A percentile compares a stretch with the other conserved stretches of the same genome.
phyloP scores from a whole-genome alignment of 176 grass and related monocot genomes.

The Dactylis glomerata region DNA sequence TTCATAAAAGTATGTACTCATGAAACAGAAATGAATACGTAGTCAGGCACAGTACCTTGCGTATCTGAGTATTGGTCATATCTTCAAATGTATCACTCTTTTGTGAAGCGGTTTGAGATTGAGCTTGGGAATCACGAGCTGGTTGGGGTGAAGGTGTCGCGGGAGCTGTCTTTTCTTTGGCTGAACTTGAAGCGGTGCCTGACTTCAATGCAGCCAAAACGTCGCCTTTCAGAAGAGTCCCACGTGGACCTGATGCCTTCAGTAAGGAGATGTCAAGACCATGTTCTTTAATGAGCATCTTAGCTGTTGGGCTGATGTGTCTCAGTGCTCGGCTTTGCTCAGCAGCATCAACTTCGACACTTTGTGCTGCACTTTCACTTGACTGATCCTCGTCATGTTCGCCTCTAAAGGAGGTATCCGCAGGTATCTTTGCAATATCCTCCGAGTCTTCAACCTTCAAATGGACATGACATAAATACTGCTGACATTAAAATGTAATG shows the following conservation, averaged over 20 bases:
- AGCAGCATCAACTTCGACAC: conserved; percentile 32
- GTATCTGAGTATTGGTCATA: conserved; percentile 83
- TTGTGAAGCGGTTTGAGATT: conserved; percentile 28
- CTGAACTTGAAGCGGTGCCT: conserved; percentile 36
- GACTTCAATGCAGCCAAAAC: conserved; percentile 76
- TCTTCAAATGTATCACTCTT: conserved; percentile 64
- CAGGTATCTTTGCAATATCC: conserved; percentile 73
- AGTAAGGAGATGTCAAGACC: conserved; percentile 60
- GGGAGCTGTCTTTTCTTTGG: conserved; percentile 49
- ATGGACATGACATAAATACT: conserved; percentile 13
- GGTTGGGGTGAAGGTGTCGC: conserved; percentile 30
- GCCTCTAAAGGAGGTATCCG: conserved; percentile 51
- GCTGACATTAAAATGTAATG: neutral
- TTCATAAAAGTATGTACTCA: neutral
- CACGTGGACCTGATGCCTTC: conserved; percentile 85
- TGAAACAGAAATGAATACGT: conserved; percentile 13
- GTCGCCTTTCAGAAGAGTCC: conserved; percentile 95
- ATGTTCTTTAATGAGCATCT: conserved; percentile 86
- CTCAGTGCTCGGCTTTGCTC: conserved; percentile 46
- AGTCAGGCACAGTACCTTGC: conserved; percentile 66
- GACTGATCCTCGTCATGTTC: conserved; percentile 55
- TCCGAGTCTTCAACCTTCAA: conserved; percentile 83
- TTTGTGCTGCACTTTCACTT: conserved; percentile 35
- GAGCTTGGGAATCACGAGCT: conserved; percentile 41
- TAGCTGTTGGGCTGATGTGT: conserved; percentile 85